Base-by-base conservation (phyloP, 768 basidiomycete species). In the Collybia mongolica region DNA sequence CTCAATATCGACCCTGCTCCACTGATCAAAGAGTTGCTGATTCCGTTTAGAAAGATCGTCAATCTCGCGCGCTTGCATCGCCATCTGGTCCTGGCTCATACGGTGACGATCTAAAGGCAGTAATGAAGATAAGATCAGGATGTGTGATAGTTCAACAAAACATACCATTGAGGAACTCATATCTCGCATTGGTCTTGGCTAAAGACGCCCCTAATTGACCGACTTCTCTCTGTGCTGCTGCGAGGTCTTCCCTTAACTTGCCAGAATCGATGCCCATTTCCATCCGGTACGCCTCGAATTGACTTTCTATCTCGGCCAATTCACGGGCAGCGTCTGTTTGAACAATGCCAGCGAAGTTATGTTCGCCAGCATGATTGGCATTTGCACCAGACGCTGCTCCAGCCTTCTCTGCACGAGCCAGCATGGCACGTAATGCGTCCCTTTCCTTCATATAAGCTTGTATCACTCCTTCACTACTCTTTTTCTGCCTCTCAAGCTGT, bases 361-460 rank as follows among this genome's bases (percentile, higher is more conserved):
- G 54, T 32, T 62, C 60, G 9, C 55, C 32, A 39, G 55, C 44
- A 24, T 62, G 57, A 35, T 65, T 64, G 14, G 54, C 23, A 20
- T 47, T 19, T 12, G 51, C 42, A 17, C 60, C 60, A 46, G 53
- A 45, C 37, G 51, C 23, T 39, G 53, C 52, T 14, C 61, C 61
- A 44, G 54, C 45, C 43, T 65, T 75, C 58, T 80, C 74, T 12
- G 76, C 72, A 44, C 89, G 71, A 15, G 75, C 74, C 14, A 94
- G 74, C 77, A 97, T 81, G 35, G 79, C 77, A 58, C 83, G 86
- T 55, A 95, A 78, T 39, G 91, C 81, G 57, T 97, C 97, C 5
- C 93, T 73, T 68, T 98, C 96, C 67, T 90, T 90, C 68, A 88
- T 79, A 50, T 88, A 90, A 7, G 88, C 84, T 59, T 90, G 86